A percentile compares a stretch with the other conserved stretches of the same genome.
Conservation (phyloP, 2,329 filamentous ascomycete genomes). For the Talaromyces sp. region DNA sequence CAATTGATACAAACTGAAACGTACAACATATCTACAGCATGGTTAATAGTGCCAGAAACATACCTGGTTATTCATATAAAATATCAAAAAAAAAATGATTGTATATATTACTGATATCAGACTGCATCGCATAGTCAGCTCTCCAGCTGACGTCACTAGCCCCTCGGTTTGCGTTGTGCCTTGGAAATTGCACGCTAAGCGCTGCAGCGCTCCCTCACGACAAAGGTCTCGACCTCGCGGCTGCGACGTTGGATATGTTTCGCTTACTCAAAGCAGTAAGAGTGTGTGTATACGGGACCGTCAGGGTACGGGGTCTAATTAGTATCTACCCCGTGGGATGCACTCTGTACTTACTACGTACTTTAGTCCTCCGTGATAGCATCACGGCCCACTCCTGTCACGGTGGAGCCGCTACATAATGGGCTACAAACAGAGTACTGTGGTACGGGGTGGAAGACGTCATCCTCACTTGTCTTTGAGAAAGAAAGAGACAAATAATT, state of each 20-base stretch:
- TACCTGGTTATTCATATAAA: no score
- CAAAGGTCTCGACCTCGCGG: not conserved
- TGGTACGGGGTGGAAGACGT: not conserved
- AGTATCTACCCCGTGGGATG: no score
- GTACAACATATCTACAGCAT: no score
- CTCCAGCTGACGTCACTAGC: constrained; percentile 3
- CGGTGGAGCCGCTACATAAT: not conserved
- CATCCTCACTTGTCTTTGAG: not conserved
- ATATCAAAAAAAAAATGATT: no score
- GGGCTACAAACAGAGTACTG: not conserved
- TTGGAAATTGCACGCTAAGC: constrained; percentile 10
- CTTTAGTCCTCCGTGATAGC: not conserved
- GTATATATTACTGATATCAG: no score
- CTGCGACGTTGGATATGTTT: not conserved
- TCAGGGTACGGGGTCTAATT: no score
- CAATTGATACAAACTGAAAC: no score
- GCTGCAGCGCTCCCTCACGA: not conserved
- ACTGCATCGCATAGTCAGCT: not conserved
- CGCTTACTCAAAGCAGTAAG: not conserved
- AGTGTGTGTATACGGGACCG: not conserved
- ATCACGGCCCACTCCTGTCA: not conserved
- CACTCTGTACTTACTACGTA: no score
- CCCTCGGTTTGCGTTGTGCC: not conserved
- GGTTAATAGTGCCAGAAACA: no score
- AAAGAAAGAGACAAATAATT: not conserved